Evolutionary conservation across 2,329 filamentous ascomycete genomes (phyloP), one percentile per base, ranked within the genome.

Genomic region (Clarireedia homoeocarpa): DNA sequence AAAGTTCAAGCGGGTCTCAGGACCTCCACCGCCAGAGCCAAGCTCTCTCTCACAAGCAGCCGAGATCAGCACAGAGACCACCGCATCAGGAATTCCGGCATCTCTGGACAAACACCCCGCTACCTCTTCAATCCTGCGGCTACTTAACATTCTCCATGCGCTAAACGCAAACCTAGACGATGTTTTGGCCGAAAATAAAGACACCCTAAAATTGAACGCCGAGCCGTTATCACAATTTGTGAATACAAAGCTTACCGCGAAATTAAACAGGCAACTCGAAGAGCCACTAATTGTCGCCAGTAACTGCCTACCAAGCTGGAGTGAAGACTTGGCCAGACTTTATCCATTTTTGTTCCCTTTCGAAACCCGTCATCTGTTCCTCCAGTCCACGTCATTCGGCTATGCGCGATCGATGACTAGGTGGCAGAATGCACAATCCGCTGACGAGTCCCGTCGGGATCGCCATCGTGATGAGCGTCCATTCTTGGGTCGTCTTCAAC

Each of bases 331-430:
- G 51, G 91, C 94, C 9, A 86, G 94, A 36, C 77, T 95, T 1
- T 99, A 96, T 69, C 92, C 94, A 0, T 99, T 99, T 78, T 75
- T 99, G 12, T 99, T 99, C 70, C 94, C 94, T 2, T 99, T 99
- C 66, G 94, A 99, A 75, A 97, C 94, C 1, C 85, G 94, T 12
- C 92, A 99, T 71, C 77, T 99, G 39, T 99, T 99, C 78, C 75
- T 99, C 36, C 94, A 97, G 72, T 99, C 92, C 2, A 99, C 95
- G 0, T 96, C 94, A 0, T 99, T 99, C 69, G 94, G 94, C 23
- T 99, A 99, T 74, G 92, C 92, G 44, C 84, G 94, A 60, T 96
- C 94, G 17, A 97, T 99, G 94, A 88, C 87, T 58, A 84, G 92
- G 69, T 99, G 95, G 95, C 94, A 97, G 72, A 96, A 89, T 66